Conservation (phyloP, 768 basidiomycete genomes). For the Tephrocybe rancida region DNA sequence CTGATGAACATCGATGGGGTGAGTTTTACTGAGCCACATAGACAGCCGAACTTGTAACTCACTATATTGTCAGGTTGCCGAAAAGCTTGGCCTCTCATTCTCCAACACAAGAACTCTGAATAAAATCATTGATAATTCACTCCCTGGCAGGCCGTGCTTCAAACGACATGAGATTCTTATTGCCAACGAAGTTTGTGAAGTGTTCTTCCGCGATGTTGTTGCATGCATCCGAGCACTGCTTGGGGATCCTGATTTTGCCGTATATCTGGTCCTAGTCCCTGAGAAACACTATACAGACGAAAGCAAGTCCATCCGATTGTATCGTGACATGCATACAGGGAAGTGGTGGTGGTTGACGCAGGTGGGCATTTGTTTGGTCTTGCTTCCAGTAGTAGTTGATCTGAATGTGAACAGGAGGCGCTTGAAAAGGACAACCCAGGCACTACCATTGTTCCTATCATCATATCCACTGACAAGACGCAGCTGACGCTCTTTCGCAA, state of each 20-base stretch:
- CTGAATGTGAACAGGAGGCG: neutral
- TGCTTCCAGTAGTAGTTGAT: neutral
- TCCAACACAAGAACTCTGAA: slow-evolving; percentile 24
- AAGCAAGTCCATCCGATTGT: slow-evolving; percentile 26
- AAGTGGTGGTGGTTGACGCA: slow-evolving; percentile 56
- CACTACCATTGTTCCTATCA: slow-evolving; percentile 40
- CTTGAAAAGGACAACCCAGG: slow-evolving; percentile 22
- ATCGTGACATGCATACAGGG: slow-evolving; percentile 46
- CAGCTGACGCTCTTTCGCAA: slow-evolving; percentile 40
- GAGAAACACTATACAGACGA: slow-evolving; percentile 38
- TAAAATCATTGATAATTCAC: slow-evolving; percentile 24
- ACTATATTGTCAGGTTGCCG: slow-evolving; percentile 21
- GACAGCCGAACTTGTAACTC: neutral
- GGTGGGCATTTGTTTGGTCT: slow-evolving; percentile 26
- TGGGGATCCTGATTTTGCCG: slow-evolving; percentile 31
- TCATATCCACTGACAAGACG: slow-evolving; percentile 49
- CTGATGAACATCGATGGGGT: slow-evolving; percentile 40
- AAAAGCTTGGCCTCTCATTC: slow-evolving; percentile 28
- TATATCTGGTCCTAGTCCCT: slow-evolving; percentile 31
- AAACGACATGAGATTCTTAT: slow-evolving; percentile 24
- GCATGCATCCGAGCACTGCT: slow-evolving; percentile 36
- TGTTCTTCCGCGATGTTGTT: slow-evolving; percentile 31
- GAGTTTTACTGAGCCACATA: slow-evolving; percentile 12
- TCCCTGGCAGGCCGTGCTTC: slow-evolving; percentile 28
- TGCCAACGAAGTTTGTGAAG: slow-evolving; percentile 25